phyloP scores from a whole-genome alignment of 257 asterid genomes.

The Salvia miltiorrhiza region DNA sequence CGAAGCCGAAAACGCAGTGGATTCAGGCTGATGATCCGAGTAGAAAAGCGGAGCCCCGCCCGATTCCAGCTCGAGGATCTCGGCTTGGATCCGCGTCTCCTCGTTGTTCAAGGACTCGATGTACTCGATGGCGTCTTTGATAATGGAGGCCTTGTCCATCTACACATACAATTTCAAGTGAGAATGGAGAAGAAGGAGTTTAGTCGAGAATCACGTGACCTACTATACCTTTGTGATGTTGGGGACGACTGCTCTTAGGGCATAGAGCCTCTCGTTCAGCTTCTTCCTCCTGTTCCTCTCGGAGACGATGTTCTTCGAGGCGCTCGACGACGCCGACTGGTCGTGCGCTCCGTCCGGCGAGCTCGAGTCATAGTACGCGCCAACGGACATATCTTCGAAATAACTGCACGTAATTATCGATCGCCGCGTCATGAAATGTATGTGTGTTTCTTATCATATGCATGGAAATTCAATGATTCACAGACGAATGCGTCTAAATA shows the following conservation, averaged over 20 bases:
- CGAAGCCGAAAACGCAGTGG: conserved; percentile 20
- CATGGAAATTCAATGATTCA: background rate
- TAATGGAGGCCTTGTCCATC: conserved; percentile 92
- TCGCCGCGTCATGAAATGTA: too few species aligned
- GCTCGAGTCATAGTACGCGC: conserved; percentile 17
- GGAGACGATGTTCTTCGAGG: conserved; percentile 18
- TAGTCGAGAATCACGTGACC: too few species aligned
- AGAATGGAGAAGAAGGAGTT: too few species aligned
- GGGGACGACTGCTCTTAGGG: conserved; percentile 17
- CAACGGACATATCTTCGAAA: background rate
- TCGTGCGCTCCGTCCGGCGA: conserved; percentile 16
- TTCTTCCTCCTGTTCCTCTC: conserved; percentile 14
- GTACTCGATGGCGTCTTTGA: conserved; percentile 82
- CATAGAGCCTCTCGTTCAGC: conserved; percentile 14
- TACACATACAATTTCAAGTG: conserved; percentile 1
- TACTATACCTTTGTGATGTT: conserved; percentile 9
- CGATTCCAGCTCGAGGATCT: conserved; percentile 59
- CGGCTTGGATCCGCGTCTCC: conserved; percentile 50
- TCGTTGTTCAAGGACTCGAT: conserved; percentile 59
- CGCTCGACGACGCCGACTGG: background rate
- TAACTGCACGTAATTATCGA: background rate
- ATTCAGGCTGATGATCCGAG: conserved; percentile 43
- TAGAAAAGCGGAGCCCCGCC: conserved; percentile 23
- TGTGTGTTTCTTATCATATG: background rate
- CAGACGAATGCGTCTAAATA: too few species aligned